A percentile compares a stretch with the other conserved stretches of the same genome.
phyloP scores from a whole-genome alignment of 306 rosid genomes.

The Acacia acuminata region DNA sequence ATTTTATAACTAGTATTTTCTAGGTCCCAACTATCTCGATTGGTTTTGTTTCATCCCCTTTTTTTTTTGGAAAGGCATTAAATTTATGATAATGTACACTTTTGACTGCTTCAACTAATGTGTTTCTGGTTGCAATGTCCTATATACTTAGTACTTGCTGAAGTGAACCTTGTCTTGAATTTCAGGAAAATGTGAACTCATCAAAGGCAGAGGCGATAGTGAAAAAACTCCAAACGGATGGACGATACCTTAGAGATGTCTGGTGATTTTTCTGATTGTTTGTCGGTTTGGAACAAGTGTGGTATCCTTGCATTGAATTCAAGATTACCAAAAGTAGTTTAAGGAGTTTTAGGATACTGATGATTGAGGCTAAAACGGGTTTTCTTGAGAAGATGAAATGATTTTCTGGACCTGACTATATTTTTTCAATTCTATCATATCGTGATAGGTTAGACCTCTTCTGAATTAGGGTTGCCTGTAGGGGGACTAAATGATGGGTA shows the following conservation, averaged over 20 bases:
- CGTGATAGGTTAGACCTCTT: neutral
- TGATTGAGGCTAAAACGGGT: conserved; percentile 44
- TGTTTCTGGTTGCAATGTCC: conserved; percentile 1
- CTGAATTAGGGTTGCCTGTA: conserved; percentile 28
- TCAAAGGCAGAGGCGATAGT: conserved; percentile 76
- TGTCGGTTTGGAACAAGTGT: conserved; percentile 23
- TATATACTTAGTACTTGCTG: neutral
- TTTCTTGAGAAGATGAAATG: conserved; percentile 37
- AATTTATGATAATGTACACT: neutral
- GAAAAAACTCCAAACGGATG: conserved; percentile 77
- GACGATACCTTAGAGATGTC: conserved; percentile 88
- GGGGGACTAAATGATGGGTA: conserved; percentile 35
- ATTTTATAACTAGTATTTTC: neutral
- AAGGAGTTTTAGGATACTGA: conserved; percentile 44
- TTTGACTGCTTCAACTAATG: neutral
- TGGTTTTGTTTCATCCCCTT: neutral
- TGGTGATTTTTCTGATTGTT: conserved; percentile 57
- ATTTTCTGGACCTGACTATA: conserved; percentile 31
- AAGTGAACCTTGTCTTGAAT: conserved; percentile 13
- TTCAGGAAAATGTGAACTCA: conserved; percentile 74
- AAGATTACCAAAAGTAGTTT: conserved; percentile 39
- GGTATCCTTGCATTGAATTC: conserved; percentile 32
- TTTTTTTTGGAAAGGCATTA: neutral
- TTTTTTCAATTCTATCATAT: neutral
- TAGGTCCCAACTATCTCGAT: neutral